Base-by-base conservation (phyloP, 768 basidiomycete genomes). In the Hydnomerulius pinastri region DNA sequence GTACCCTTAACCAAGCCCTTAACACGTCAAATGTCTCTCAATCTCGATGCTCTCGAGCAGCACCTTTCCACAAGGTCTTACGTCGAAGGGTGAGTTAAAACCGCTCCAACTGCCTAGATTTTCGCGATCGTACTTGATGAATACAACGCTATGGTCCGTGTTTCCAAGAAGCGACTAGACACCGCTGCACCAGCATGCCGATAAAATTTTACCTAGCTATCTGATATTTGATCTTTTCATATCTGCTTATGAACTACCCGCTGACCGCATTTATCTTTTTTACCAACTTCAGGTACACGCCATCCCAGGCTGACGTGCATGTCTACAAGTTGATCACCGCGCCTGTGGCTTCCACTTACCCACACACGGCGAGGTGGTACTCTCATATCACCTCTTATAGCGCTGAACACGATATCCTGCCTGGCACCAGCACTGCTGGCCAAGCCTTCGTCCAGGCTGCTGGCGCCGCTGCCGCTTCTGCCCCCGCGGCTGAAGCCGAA, bases 121-220 rank as follows among this genome's bases (percentile, higher is more conserved):
- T 41, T 32, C 58, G 37, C 50, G 50, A 58, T 54, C 54, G 44
- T 55, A 52, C 63, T 60, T 79, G 86, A 91, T 89, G 88, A 90
- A 70, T 71, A 66, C 57, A 60, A 74, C 68, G 87, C 87, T 88
- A 88, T 91, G 91, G 90, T 92, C 90, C 90, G 90, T 91, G 90
- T 92, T 92, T 89, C 90, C 82, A 85, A 92, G 87, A 83, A 82
- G 87, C 84, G 88, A 84, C 77, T 86, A 93, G 90, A 92, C 86
- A 88, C 81, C 89, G 86, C 87, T 83, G 80, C 72, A 73, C 72
- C 76, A 80, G 69, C 69, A 74, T 90, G 89, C 86, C 75, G 89
- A 91, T 62, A 87, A 64, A 61, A 60, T 67, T 71, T 70, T 73
- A 77, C 86, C 78, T 85, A 81, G 86, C 85, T 68, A 62, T 82